Base-by-base conservation (phyloP, 805 yeast species). In the Schwanniomyces sp. region DNA sequence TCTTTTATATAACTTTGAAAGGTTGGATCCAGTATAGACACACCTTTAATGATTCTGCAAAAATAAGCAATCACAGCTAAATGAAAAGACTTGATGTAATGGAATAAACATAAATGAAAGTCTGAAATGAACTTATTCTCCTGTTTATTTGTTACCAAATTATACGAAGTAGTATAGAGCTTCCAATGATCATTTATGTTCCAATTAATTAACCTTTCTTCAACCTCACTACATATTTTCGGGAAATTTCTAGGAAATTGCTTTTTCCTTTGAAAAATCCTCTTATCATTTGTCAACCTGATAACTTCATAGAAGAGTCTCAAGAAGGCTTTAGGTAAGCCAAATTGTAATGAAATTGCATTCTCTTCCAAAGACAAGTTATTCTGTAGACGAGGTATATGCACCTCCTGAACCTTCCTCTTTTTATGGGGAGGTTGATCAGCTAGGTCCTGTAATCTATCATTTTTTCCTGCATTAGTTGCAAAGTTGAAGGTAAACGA, bases 231-330 rank as follows among this genome's bases (percentile, higher is more conserved):
- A 53, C 84, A 80, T 2, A 79, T 65, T 45, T 71, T 69, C 4
- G 84, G 84, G 56, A 79, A 81, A 53, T 80, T 80, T 37, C 84
- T 62, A 0, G 85, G 84, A 39, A 67, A 70, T 29, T 72, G 67
- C 24, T 71, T 69, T 26, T 59, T 53, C 7, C 51, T 53, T 43
- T 53, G 49, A 55, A 80, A 80, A 50, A 76, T 73, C 48, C 76
- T 72, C 53, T 78, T 75, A 54, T 80, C 83, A 55, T 81, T 81
- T 2, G 85, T 67, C 38, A 80, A 61, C 24, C 68, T 71, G 6
- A 79, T 69, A 2, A 72, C 64, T 49, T 74, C 74, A 50, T 74
- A 72, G 57, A 80, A 72, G 5, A 80, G 53, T n/a, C 62, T 67
- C n/a, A 79, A 44, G 32, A 81, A 61, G 4, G 78, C 66, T 34